Evolutionary conservation across 1,284 basidiomycete genomes (phyloP).

Genomic region (Puccinia horiana): DNA sequence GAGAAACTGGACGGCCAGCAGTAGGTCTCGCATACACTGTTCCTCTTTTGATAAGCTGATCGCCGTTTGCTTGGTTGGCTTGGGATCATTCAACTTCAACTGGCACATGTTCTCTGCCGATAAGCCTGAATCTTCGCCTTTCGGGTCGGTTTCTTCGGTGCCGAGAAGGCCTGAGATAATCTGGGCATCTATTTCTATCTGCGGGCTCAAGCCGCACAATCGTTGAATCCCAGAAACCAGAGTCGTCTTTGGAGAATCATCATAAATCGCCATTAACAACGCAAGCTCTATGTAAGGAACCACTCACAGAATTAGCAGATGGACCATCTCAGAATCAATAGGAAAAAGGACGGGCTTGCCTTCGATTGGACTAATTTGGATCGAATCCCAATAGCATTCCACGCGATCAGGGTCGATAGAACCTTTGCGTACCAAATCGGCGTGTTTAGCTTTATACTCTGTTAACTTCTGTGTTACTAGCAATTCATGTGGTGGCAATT

Average conservation of each 20-base stretch:
- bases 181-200: neutral
- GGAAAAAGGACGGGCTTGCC: neutral
- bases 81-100: neutral
- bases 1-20: slow-evolving; percentile 21
- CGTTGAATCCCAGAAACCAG: slow-evolving; percentile 16
- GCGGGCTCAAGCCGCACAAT: slow-evolving; percentile 1
- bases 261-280: slow-evolving; percentile 14
- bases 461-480: slow-evolving; percentile 18
- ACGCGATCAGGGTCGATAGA: neutral
- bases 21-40: slow-evolving; percentile 3
- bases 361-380: slow-evolving; percentile 39
- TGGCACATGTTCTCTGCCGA: neutral
- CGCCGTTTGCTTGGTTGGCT: neutral
- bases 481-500: slow-evolving; percentile 14
- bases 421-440: slow-evolving; percentile 16
- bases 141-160: neutral
- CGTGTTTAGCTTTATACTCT: slow-evolving; percentile 36
- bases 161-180: neutral
- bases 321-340: neutral
- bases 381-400: slow-evolving; percentile 41
- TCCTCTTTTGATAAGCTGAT: slow-evolving; percentile 28
- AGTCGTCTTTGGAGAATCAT: slow-evolving; percentile 8
- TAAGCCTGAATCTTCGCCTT: neutral
- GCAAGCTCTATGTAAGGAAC: slow-evolving; percentile 1
- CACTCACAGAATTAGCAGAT: neutral